Evolutionary conservation across 768 basidiomycete genomes (phyloP).

Genomic region (Russula earlei): DNA sequence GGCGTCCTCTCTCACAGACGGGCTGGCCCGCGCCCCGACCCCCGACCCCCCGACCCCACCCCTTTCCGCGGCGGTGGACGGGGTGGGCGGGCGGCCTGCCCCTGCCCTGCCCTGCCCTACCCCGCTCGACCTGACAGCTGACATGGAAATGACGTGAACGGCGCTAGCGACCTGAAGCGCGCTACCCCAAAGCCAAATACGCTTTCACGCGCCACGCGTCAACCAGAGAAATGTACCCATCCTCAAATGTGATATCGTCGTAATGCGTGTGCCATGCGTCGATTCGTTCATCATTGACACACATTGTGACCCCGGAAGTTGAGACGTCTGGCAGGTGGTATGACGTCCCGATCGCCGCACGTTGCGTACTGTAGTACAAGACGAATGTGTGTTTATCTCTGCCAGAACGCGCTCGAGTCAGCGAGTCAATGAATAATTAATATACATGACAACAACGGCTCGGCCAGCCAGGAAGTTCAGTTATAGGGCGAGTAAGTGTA

Average conservation of each 20-base stretch:
- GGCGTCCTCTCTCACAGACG: too few relatives aligned
- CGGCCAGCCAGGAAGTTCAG: slow-evolving; percentile 3
- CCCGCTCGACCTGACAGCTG: slow-evolving; percentile 1
- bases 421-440: slow-evolving; percentile 12
- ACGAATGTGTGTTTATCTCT: slow-evolving; percentile 7
- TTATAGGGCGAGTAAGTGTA: slow-evolving; percentile 17
- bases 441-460: slow-evolving; percentile 16
- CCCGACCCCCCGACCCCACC: too few relatives aligned
- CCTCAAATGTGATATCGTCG: neutral
- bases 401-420: slow-evolving; percentile 5
- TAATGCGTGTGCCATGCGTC: neutral
- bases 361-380: slow-evolving; percentile 8
- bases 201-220: slow-evolving; percentile 3
- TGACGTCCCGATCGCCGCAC: slow-evolving; percentile 5
- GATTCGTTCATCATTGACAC: neutral
- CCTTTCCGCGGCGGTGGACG: neutral
- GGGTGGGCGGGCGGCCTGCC: neutral
- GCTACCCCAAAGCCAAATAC: neutral
- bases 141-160: slow-evolving; percentile 1
- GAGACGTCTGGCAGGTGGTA: too few relatives aligned
- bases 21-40: too few relatives aligned
- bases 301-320: too few relatives aligned
- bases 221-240: neutral
- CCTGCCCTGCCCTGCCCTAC: too few relatives aligned
- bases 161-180: slow-evolving; percentile 5